Conservation (phyloP, 2,329 filamentous ascomycete species). For the Colletotrichum spaethianum region DNA sequence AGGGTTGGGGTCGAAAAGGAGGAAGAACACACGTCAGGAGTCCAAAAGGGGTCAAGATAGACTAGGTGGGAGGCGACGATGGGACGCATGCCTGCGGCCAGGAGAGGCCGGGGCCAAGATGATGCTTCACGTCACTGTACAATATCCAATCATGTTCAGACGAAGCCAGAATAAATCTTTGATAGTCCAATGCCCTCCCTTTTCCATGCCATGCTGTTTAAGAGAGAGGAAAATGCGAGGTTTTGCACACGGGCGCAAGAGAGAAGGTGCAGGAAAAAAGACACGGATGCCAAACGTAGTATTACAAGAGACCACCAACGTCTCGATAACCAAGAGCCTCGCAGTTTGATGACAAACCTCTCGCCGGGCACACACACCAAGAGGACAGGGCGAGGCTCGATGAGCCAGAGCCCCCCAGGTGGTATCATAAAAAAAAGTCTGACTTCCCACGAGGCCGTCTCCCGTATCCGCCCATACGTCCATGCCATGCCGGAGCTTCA, state of each 20-base stretch:
- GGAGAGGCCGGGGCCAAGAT: not conserved
- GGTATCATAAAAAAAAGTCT: conserved; percentile 23
- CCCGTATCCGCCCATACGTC: conserved; percentile 9
- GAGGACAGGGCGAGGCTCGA: conserved; percentile 6
- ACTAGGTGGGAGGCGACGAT: not conserved
- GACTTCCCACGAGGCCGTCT: conserved; percentile 30
- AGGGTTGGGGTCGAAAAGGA: not conserved
- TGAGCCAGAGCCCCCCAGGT: conserved; percentile 8
- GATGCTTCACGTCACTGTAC: conserved; percentile 34
- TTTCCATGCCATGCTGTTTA: not conserved
- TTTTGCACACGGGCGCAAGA: not conserved
- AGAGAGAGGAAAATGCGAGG: conserved; percentile 5
- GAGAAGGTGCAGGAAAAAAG: not conserved
- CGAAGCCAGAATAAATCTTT: conserved; percentile 32
- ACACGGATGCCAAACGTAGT: conserved; percentile 18
- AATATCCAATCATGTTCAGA: conserved; percentile 39
- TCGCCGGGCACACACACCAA: conserved; percentile 16
- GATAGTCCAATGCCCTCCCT: conserved; percentile 1
- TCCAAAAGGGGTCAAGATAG: conserved; percentile 10
- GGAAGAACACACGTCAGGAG: not conserved
- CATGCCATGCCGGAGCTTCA: conserved; percentile 26
- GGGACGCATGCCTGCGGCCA: conserved; percentile 6
- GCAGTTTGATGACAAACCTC: not conserved
- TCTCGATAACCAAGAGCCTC: conserved; percentile 29
- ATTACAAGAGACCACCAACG: conserved; percentile 35